phyloP scores from a whole-genome alignment of 371 early-diverging fungal species.

The Mortierella sp. region DNA sequence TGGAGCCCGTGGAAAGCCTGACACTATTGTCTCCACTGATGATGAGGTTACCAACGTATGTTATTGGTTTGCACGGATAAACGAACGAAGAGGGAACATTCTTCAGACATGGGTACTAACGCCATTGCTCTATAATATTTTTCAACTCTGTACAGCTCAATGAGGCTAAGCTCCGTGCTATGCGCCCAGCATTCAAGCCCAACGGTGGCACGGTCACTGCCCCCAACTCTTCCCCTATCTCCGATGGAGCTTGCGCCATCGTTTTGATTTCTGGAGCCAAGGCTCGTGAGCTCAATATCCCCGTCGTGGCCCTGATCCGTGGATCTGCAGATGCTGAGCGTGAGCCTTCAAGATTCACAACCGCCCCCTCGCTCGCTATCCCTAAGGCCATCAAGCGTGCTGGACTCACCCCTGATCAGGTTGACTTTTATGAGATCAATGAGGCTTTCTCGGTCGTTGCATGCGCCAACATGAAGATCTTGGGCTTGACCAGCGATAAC shows the following conservation, averaged over 20 bases:
- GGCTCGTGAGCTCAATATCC: conserved; percentile 79
- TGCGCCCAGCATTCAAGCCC: conserved; percentile 91
- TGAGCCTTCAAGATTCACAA: conserved; percentile 90
- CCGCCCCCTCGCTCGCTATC: conserved; percentile 92
- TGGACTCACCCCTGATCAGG: conserved; percentile 72
- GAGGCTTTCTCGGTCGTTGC: conserved; percentile 98
- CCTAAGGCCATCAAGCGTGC: conserved; percentile 92
- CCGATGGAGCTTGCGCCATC: conserved; percentile 96
- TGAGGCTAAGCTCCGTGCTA: conserved; percentile 83
- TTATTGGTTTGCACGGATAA: neutral
- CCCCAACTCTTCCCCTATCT: conserved; percentile 94
- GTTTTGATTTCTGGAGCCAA: conserved; percentile 84
- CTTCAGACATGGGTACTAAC: too few relatives aligned
- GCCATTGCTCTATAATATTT: too few relatives aligned
- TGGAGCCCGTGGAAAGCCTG: conserved; percentile 88
- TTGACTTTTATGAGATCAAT: conserved; percentile 94
- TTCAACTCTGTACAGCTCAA: conserved; percentile 59
- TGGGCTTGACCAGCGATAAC: conserved; percentile 77
- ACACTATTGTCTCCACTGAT: conserved; percentile 78
- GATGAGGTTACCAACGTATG: conserved; percentile 80
- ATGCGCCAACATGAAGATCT: conserved; percentile 87
- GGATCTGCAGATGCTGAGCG: conserved; percentile 84
- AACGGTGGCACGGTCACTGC: conserved; percentile 95
- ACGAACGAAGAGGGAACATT: too few relatives aligned
- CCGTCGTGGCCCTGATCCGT: conserved; percentile 79